Percentiles rank a stretch among this genome's conserved stretches.
These are phyloP conservation scores for Acacia crassicarpa DNA, from an alignment of 306 rosid genomes.

Conservation along the genomic window DNA sequence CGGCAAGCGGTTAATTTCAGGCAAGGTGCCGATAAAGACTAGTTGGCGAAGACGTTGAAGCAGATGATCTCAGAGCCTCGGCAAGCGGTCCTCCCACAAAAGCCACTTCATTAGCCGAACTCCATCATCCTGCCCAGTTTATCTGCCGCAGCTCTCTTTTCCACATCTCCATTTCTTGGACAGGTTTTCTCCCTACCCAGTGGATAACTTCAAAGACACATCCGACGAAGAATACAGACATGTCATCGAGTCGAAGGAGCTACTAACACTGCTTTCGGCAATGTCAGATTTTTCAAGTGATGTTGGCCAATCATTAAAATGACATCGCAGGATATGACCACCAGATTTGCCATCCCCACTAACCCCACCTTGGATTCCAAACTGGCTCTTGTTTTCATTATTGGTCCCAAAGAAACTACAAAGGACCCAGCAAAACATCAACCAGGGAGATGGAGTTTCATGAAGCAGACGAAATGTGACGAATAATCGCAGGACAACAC, in stretches of 20 bases:
- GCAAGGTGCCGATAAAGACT: constrained; percentile 57
- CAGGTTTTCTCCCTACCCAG: constrained; percentile 54
- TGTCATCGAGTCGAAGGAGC: constrained; percentile 39
- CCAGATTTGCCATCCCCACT: constrained; percentile 53
- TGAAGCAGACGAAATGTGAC: neutral
- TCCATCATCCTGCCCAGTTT: constrained; percentile 74
- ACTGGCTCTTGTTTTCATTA: constrained; percentile 41
- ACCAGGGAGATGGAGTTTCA: neutral
- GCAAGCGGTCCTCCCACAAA: constrained; percentile 95
- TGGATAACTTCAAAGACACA: constrained; percentile 73
- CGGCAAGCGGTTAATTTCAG: neutral
- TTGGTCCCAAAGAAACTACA: constrained; percentile 49
- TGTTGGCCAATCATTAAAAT: constrained; percentile 82
- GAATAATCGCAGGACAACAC: constrained; percentile 1
- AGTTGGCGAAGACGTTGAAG: constrained; percentile 66
- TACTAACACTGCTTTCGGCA: constrained; percentile 31
- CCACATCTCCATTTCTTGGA: constrained; percentile 38
- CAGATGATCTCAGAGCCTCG: constrained; percentile 77
- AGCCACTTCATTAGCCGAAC: constrained; percentile 53
- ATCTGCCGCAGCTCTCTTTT: constrained; percentile 44
- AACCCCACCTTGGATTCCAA: constrained; percentile 36
- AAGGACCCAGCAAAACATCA: constrained; percentile 29
- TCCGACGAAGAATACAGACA: constrained; percentile 62
- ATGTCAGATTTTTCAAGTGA: constrained; percentile 55
- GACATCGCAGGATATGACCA: constrained; percentile 71